Evolutionary conservation across 495 filamentous ascomycete species (phyloP).

Genomic region (Aspergillus wentii): DNA sequence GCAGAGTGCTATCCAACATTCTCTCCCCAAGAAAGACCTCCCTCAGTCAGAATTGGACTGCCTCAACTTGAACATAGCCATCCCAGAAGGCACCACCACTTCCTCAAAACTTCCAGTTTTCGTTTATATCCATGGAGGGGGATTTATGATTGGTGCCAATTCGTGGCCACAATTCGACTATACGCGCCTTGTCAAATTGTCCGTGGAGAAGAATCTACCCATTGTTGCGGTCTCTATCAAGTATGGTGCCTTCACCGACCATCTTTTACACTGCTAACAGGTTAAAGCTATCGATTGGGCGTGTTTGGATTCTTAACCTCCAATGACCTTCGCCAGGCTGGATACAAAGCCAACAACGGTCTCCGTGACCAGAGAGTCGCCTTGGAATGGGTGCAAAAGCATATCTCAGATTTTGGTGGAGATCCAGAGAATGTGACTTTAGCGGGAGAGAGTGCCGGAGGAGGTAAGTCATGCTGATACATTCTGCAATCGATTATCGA

Average conservation of each 20-base stretch:
- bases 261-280: slow-evolving; percentile 1
- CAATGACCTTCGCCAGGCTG: slow-evolving; percentile 23
- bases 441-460: slow-evolving; percentile 64
- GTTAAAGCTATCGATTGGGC: slow-evolving; percentile 39
- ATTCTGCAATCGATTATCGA: too few relatives aligned
- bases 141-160: slow-evolving; percentile 32
- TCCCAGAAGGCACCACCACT: slow-evolving; percentile 23
- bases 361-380: slow-evolving; percentile 30
- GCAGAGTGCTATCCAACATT: slow-evolving; percentile 21
- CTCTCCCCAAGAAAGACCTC: slow-evolving; percentile 23
- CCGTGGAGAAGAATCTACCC: slow-evolving; percentile 31
- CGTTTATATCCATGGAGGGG: slow-evolving; percentile 42
- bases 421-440: slow-evolving; percentile 62
- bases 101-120: slow-evolving; percentile 36
- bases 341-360: slow-evolving; percentile 30
- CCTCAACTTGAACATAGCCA: slow-evolving; percentile 39
- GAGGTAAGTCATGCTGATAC: slow-evolving; percentile 23
- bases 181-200: slow-evolving; percentile 31
- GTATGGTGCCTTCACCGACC: too few relatives aligned
- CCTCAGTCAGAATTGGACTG: slow-evolving; percentile 31
- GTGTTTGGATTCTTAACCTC: slow-evolving; percentile 48
- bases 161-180: slow-evolving; percentile 40
- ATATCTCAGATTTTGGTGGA: slow-evolving; percentile 54
- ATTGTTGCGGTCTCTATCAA: slow-evolving; percentile 42
- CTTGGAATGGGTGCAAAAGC: slow-evolving; percentile 29